Base-by-base conservation (phyloP, 1,284 basidiomycete species). In the Tylopilus orsonianus region DNA sequence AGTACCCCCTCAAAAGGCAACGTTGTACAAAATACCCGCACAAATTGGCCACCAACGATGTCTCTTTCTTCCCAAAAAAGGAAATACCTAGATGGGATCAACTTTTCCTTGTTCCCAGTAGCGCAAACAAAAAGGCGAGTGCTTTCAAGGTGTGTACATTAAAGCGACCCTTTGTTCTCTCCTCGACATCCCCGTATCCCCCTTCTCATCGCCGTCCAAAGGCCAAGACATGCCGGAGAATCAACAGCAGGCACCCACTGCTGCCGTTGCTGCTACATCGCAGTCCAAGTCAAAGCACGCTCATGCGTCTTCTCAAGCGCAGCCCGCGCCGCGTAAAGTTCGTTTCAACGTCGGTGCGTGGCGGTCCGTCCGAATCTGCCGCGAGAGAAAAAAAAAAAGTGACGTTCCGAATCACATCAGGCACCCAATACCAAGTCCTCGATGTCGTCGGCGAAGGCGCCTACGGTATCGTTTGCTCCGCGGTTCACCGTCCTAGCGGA, bases 371-470 rank as follows among this genome's bases (percentile, higher is more conserved):
- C 35, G 5, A 18, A 19, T 38, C 27, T 18, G 46, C 29, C 42
- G 26, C 22, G 18, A 30, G 27, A 4, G 22, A 9, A 20, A 14
- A 20, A 40, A 23, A 23, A 8, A 6, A 14, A 22, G 22, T 50
- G 14, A 51, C 49, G 19, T 34, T 40, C 33, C 22, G 51, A 24
- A 23, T 49, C 43, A 46, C 38, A 49, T 52, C 66, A 83, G 87
- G 88, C 22, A 86, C 85, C 10, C 83, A 89, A 60, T 94, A 94
- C 65, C 86, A 91, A 67, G 87, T 93, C 9, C 80, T 93, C 56
- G 91, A 95, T 72, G 90, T 95, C 56, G 88, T 96, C 46, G 93
- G 93, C 44, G 88, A 91, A 66, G 87, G 88, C 26, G 88, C 88
- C 46, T 91, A 91, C 61, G 89, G 89, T 33, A 93, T 95, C 58